Percentiles rank a stretch among this genome's conserved stretches.
Conservation (phyloP, 371 early-diverging fungal genomes). For the Antonospora locustae region DNA sequence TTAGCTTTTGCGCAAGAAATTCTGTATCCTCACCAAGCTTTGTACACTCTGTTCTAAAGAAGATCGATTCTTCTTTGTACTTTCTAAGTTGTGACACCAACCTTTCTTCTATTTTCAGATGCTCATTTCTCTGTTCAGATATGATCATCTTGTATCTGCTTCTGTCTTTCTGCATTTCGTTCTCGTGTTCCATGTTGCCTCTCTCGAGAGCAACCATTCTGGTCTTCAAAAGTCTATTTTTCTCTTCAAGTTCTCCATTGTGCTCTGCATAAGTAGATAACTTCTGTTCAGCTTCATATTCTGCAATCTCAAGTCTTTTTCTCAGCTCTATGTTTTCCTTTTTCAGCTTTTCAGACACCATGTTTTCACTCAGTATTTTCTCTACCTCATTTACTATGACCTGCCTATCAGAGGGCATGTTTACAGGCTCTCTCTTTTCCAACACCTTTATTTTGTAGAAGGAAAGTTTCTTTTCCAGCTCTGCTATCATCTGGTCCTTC, state of each 20-base stretch:
- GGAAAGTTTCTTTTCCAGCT: neutral
- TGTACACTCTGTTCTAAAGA: neutral
- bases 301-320: conserved; percentile 5
- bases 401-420: neutral
- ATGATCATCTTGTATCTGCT: neutral
- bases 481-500: conserved; percentile 2
- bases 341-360: neutral
- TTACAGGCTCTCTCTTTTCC: neutral
- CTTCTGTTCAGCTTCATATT: conserved; percentile 7
- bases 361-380: neutral
- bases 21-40: conserved; percentile 2
- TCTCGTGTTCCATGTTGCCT: conserved; percentile 15
- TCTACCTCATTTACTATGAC: neutral
- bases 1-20: neutral
- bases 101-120: neutral
- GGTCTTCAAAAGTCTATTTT: conserved; percentile 17
- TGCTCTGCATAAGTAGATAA: conserved; percentile 1
- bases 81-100: neutral
- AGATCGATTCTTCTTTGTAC: neutral
- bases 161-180: neutral
- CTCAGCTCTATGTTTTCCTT: conserved; percentile 2
- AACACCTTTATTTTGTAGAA: no score
- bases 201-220: conserved; percentile 18
- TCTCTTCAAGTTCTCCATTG: conserved; percentile 3
- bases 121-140: no score